Base-by-base conservation (phyloP, 179 eudicot genomes). In the Beta lomatogona region DNA sequence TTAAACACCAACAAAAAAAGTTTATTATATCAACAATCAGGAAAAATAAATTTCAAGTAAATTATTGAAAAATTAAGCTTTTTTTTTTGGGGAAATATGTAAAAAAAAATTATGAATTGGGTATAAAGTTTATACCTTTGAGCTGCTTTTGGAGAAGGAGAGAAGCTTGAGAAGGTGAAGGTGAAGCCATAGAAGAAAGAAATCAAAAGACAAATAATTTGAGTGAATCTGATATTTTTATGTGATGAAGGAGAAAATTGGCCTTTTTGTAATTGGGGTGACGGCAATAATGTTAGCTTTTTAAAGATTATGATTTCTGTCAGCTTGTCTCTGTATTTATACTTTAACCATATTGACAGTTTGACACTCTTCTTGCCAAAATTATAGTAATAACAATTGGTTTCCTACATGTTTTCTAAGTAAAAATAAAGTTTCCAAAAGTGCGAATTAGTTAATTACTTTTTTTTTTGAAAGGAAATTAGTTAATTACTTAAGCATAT, bases 121-220 rank as follows among this genome's bases (percentile, higher is more conserved):
- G n/a, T 44, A 3, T 7, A n/a, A 52, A 25, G 6, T 21, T 60
- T 9, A 73, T 52, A 92, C 98, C 97, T 83, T 83, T 89, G 50
- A 94, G 95, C 79, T 94, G 95, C 53, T 93, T 91, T 63, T 92
- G 97, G 48, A 94, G 91, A 52, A 92, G 93, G 5, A 92, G 93
- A 73, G 91, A 84, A 31, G 93, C 97, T 88, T 92, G 97, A 19
- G 97, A 89, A 13, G 89, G 58, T 69, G 97, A 89, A 13, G 89
- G 54, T 69, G 92, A 84, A 61, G 87, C 93, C 94, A 91, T 93
- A n/a, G 58, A 77, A 53, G 11, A 31, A 71, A 66, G 12, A 21
- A 75, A 52, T 54, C 14, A 75, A 45, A 74, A 68, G 54, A 41
- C 13, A 4, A 55, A 1, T 3, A 25, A 13, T 52, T 16, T 14